Base-by-base conservation (phyloP, 2,329 filamentous ascomycete species). In the Arthrocladium fulminans region DNA sequence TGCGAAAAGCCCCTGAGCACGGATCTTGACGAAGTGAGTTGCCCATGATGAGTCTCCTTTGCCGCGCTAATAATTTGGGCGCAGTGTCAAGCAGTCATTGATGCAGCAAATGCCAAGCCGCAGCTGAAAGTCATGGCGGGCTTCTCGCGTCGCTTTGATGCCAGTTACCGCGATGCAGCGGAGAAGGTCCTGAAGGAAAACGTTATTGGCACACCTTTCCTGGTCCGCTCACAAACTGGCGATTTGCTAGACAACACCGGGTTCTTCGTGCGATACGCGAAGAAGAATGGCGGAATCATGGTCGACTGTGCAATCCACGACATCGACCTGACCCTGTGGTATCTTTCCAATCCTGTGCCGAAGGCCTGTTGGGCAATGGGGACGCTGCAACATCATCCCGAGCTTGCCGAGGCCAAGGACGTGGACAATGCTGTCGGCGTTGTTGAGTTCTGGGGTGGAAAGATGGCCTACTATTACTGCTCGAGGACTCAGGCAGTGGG, bases 251-350 rank as follows among this genome's bases (percentile, higher is more conserved):
- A 80, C 51, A 73, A 77, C 0, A 71, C 70, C 0, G 78, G 77
- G 46, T 81, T 80, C 68, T 82, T 82, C 58, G 77, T 83, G 43
- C 66, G 71, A 24, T 83, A 82, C 62, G 75, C 79, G 9, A 68
- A 77, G 56, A 77, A 74, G 62, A 73, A 67, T 2, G 79, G 80
- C 24, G 78, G 78, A 41, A 80, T 82, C 60, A 82, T 83, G 55
- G 79, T 82, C 47, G 79, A 83, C 65, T 80, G 76, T 65, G 74
- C 73, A 50, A 76, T 83, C 57, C 79, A 82, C 66, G 79, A 83
- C 55, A 81, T 83, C 53, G 77, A 80, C 52, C 69, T 80, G 3
- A 69, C 74, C 3, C 49, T 58, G 24, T 59, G 48, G 52, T 62
- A 56, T 43, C 52, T 64, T 19, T 57, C 60, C 24, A 53, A 59